Percentiles rank a stretch among this genome's conserved stretches.
These are phyloP conservation scores for Acanthamoeba triangularis DNA, from an alignment of 208 protist species.

Conservation along the genomic window DNA sequence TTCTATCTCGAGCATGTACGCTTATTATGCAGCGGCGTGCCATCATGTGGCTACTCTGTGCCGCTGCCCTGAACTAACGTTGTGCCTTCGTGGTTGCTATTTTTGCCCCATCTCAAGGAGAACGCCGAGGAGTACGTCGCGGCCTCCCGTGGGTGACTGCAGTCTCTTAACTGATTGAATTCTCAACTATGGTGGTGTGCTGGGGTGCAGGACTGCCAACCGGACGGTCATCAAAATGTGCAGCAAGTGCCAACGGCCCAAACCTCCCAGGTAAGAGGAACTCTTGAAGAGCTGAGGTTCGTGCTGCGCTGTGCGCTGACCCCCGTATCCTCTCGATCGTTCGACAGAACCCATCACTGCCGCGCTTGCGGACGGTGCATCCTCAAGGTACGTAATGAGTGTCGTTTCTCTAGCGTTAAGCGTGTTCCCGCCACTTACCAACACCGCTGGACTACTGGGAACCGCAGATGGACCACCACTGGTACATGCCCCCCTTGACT, in stretches of 20 bases:
- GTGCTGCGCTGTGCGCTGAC: neutral
- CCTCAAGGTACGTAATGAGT: neutral
- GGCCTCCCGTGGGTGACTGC: neutral
- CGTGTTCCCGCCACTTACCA: neutral
- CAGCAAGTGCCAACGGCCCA: constrained; percentile 26
- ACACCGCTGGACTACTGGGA: neutral
- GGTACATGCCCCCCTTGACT: neutral
- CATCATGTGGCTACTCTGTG: neutral
- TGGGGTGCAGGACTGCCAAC: neutral
- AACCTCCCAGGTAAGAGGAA: constrained; percentile 15
- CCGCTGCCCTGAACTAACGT: too few species aligned
- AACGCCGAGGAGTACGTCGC: neutral
- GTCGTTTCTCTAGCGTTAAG: neutral
- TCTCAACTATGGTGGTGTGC: neutral
- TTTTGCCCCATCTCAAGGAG: neutral
- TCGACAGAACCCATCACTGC: constrained; percentile 54
- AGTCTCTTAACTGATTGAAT: neutral
- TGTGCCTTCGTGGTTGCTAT: too few species aligned
- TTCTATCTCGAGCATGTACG: constrained; percentile 41
- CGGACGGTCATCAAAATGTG: neutral
- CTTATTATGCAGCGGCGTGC: neutral
- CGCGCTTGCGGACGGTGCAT: constrained; percentile 13
- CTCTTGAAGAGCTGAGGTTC: too few species aligned
- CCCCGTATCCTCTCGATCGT: neutral
- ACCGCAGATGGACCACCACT: constrained; percentile 3